Evolutionary conservation across 345 rosid species (phyloP), one percentile per base, ranked within the genome.

Genomic region (Melastoma malabathricum): DNA sequence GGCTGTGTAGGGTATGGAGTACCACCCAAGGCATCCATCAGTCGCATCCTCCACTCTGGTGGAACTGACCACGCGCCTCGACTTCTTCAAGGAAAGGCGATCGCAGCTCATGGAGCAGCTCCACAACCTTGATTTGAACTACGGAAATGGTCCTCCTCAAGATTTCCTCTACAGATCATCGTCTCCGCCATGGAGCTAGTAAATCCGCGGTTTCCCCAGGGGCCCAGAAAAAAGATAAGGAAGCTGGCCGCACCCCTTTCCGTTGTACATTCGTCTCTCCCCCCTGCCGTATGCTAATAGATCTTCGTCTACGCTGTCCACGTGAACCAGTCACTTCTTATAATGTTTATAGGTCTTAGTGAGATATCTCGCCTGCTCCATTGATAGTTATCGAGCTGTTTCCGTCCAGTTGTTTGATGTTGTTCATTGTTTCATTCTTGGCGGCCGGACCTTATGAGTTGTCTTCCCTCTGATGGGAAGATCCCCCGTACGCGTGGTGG

Each of bases 41-140:
- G 71, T 82, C 17, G 81, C 94, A 34, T 80, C 98, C 58, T 82
- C 96, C 22, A 92, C 98, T 44, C 58, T 92, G 61, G 93, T 87
- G 57, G 95, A 92, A 74, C 66, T 92, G 72, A 92, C 96, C 18
- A 75, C 84, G 5, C 87, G 96, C n/a, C 96, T 92, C 13, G 98
- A 92, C 70, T 92, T 84, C 71, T 92, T 92, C 86, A 87, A 92
- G 76, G 96, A 92, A 75, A 78, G 93, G 66, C 92, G 98, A 43
- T 84, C 98, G 18, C 96, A 92, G 69, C 80, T 92, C 5, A 92
- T 92, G 89, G 98, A 87, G 59, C 98, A 92, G 66, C 93, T 92
- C 59, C 96, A 92, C 66, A 84, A 78, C 74, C 96, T 92, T 9
- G 96, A 92, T 70, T 68, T 77, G 62, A 87, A 87, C 69, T 84